Conservation (phyloP, 2,329 filamentous ascomycete species). For the Microcyclosporella mali region DNA sequence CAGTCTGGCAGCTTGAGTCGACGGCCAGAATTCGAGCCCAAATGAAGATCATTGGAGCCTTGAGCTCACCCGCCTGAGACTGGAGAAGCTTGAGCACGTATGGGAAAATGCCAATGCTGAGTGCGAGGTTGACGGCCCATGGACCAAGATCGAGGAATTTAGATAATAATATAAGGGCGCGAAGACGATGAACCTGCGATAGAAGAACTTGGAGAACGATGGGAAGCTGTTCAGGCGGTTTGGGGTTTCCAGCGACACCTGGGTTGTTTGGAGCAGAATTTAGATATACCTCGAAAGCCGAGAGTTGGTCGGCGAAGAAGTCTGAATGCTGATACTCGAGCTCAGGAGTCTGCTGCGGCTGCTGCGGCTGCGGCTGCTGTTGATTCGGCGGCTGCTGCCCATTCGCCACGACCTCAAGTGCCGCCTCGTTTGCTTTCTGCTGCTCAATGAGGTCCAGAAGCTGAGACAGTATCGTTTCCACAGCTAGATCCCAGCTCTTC, state of each 20-base stretch:
- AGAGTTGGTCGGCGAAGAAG: conserved; percentile 95
- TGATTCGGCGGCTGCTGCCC: conserved; percentile 9
- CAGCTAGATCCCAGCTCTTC: conserved; percentile 95
- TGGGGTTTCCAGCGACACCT: conserved; percentile 67
- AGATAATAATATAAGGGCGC: conserved; percentile 83
- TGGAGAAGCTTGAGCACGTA: conserved; percentile 97
- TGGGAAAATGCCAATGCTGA: conserved; percentile 97
- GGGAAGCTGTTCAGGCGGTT: conserved; percentile 77
- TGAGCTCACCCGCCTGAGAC: conserved; percentile 87
- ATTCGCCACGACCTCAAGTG: conserved; percentile 14
- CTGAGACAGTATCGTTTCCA: conserved; percentile 89
- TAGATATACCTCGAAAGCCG: conserved; percentile 93
- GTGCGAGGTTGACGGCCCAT: conserved; percentile 95
- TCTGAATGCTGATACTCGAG: conserved; percentile 92
- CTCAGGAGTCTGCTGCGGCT: conserved; percentile 33
- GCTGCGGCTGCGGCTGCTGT: conserved; percentile 1
- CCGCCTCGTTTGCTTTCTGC: conserved; percentile 54
- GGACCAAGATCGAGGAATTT: conserved; percentile 92
- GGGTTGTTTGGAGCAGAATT: conserved; percentile 82
- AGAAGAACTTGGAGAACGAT: conserved; percentile 93
- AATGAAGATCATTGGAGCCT: conserved; percentile 99
- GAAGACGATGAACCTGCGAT: conserved; percentile 87
- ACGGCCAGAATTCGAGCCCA: conserved; percentile 96
- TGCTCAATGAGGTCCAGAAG: conserved; percentile 74
- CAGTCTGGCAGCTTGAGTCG: conserved; percentile 85